These are phyloP conservation scores for Claviceps fusiformis DNA, from an alignment of 2,329 filamentous ascomycete species.

Conservation along the genomic window DNA sequence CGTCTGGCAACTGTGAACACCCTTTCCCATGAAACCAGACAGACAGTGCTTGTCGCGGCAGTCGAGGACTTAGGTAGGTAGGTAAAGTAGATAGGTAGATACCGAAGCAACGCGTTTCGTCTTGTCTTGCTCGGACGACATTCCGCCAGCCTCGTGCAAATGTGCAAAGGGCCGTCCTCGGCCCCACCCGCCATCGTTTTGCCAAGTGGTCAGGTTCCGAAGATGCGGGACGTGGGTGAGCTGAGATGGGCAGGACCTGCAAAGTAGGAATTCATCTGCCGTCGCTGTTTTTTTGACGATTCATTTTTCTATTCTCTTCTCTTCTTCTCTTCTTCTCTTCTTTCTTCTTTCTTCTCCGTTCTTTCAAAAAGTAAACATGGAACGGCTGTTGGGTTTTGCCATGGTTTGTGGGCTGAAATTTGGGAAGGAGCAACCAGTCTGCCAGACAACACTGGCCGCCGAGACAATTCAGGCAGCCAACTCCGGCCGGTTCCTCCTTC, in stretches of 20 bases:
- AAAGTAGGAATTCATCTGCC: not conserved
- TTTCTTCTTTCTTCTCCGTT: not conserved
- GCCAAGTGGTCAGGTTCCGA: constrained; percentile 1
- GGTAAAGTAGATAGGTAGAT: too few relatives aligned
- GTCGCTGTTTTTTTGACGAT: not conserved
- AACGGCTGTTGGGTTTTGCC: not conserved
- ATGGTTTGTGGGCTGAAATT: not conserved
- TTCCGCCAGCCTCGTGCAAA: not conserved
- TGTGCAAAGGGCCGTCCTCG: not conserved
- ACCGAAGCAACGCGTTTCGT: not conserved
- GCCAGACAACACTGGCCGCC: not conserved
- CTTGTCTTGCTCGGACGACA: not conserved
- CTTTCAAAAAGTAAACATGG: not conserved
- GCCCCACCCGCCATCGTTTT: not conserved
- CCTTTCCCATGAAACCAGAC: not conserved
- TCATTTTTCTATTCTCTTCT: too few relatives aligned
- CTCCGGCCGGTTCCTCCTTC: not conserved
- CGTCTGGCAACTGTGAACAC: not conserved
- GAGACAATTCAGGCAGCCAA: not conserved
- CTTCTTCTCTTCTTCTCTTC: not conserved
- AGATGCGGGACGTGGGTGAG: not conserved
- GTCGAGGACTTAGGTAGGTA: not conserved
- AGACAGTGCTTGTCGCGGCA: not conserved
- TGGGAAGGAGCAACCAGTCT: not conserved
- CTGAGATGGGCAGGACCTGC: not conserved